These are phyloP conservation scores for Stagonosporopsis vannaccii DNA, from an alignment of 2,329 filamentous ascomycete species.

Conservation along the genomic window DNA sequence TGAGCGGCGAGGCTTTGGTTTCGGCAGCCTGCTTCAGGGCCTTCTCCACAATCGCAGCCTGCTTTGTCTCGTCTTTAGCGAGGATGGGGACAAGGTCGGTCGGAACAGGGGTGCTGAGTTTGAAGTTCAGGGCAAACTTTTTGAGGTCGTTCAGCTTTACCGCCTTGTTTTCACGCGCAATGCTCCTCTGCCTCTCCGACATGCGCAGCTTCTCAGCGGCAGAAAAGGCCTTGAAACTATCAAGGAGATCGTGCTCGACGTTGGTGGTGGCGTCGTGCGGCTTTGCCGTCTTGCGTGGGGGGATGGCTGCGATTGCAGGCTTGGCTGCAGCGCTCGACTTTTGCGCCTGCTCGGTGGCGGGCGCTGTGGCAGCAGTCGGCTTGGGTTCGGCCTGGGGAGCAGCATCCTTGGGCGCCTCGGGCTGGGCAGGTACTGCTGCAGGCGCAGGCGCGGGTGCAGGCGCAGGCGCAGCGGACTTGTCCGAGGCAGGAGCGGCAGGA, in stretches of 20 bases:
- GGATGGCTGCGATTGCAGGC: constrained; percentile 33
- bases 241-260: constrained; percentile 66
- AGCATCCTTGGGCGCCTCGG: constrained; percentile 27
- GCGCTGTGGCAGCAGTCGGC: constrained; percentile 26
- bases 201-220: constrained; percentile 67
- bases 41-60: constrained; percentile 90
- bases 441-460: constrained; percentile 5
- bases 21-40: constrained; percentile 77
- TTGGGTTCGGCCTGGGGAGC: constrained; percentile 29
- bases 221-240: constrained; percentile 71
- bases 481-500: constrained; percentile 29
- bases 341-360: constrained; percentile 31
- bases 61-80: constrained; percentile 94
- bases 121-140: constrained; percentile 94
- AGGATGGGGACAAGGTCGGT: constrained; percentile 92
- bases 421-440: constrained; percentile 14
- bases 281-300: constrained; percentile 47
- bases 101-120: constrained; percentile 90
- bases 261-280: constrained; percentile 65
- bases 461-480: constrained; percentile 26
- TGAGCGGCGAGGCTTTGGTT: constrained; percentile 46
- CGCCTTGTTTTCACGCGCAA: constrained; percentile 77
- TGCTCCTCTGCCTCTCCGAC: constrained; percentile 62
- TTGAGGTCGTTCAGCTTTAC: constrained; percentile 93
- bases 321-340: constrained; percentile 43